Evolutionary conservation across 1,139 yeast species (phyloP), one percentile per base, ranked within the genome.

Genomic region (Protomyces pachydermus): DNA sequence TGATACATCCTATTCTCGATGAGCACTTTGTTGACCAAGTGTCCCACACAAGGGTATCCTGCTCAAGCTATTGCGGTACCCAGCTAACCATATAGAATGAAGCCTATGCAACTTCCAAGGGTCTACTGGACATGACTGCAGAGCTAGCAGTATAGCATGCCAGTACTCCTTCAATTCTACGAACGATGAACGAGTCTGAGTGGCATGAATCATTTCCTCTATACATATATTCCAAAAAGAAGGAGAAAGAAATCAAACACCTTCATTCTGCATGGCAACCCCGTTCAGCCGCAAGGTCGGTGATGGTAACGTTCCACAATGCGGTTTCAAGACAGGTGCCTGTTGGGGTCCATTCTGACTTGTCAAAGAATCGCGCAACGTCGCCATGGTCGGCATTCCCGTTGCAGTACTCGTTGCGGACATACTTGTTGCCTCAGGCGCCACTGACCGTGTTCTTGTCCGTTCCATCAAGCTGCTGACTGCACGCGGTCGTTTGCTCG

Each of bases 1-100:
- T 93, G 62, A 78, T 93, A 79, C 96, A 91, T 72, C 98, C 98
- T 1, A 88, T 93, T 45, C 56, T 58, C 23, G 62, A 58, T 52
- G 34, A 39, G 10, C 52, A 58, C 53, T 58, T 58, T 20, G 62
- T 58, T 38, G 62, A 58, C 12, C 45, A 51, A 50, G 62, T 50
- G 4, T 46, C 55, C 34, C 42, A 51, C 32, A n/a, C 12, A 18
- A 18, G 48, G 4, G 48, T 42, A n/a, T 28, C 9, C 32, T 28
- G 32, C 32, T 28, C 32, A 28, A 28, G 9, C 32, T 28, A 28
- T 28, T 3, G 25, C 18, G 12, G 14, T 6, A n/a, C 25, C 10
- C 23, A 2, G 48, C 48, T 18, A 42, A 42, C 12, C 20, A 6
- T n/a, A 3, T 10, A 42, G 48, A 42, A 42, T 18, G 48, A 42